These are phyloP conservation scores for Colletotrichum sp. DNA, from an alignment of 2,329 filamentous ascomycete genomes.

Conservation along the genomic window DNA sequence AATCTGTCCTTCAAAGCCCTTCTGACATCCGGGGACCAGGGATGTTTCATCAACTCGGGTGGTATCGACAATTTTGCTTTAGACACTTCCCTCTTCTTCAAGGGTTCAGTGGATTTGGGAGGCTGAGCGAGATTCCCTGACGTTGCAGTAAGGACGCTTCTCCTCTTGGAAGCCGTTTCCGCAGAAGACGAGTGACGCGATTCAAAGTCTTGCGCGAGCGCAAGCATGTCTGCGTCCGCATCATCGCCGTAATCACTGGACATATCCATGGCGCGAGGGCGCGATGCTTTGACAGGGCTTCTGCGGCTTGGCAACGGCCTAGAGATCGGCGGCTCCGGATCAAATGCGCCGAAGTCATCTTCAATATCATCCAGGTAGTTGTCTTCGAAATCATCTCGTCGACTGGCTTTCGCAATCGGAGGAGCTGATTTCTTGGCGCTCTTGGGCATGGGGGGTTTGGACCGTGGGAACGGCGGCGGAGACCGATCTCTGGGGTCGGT, in stretches of 20 bases:
- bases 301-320: background rate
- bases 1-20: conserved; percentile 83
- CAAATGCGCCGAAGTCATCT: conserved; percentile 13
- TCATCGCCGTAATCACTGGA: conserved; percentile 55
- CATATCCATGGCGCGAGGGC: conserved; percentile 32
- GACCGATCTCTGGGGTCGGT: conserved; percentile 16
- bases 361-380: conserved; percentile 30
- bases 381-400: conserved; percentile 36
- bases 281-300: conserved; percentile 1
- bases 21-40: conserved; percentile 89
- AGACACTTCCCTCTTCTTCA: conserved; percentile 36
- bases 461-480: conserved; percentile 24
- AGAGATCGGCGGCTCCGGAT: background rate
- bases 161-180: conserved; percentile 26
- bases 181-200: conserved; percentile 39
- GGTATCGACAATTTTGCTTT: conserved; percentile 43
- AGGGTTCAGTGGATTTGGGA: conserved; percentile 34
- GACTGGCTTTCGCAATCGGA: background rate
- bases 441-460: background rate
- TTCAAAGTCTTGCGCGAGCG: conserved; percentile 56
- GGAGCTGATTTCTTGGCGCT: background rate
- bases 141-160: conserved; percentile 50
- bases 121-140: conserved; percentile 48
- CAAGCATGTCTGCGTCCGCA: conserved; percentile 56
- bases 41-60: conserved; percentile 64